Conservation (phyloP, 164 flowering plant species). For the Vitis cinerea region DNA sequence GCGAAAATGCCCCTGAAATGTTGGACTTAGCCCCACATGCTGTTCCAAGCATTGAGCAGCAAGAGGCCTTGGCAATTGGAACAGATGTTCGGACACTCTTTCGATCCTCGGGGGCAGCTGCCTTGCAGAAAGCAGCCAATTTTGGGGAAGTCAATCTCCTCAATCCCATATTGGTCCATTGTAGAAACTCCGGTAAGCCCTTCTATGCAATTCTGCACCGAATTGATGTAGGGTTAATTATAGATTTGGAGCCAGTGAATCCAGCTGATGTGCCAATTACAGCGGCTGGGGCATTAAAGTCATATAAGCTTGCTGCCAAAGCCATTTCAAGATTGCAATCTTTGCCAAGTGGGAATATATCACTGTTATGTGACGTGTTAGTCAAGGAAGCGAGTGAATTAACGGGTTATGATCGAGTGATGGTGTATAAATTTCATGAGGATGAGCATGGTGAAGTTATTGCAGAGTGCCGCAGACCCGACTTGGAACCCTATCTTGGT, state of each 20-base stretch:
- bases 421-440: conserved; percentile 79
- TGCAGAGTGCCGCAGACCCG: conserved; percentile 49
- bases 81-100: conserved; percentile 60
- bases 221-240: conserved; percentile 63
- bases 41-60: conserved; percentile 66
- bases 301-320: conserved; percentile 80
- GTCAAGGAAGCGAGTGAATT: conserved; percentile 65
- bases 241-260: conserved; percentile 77
- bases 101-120: conserved; percentile 50
- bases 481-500: conserved; percentile 70
- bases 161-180: conserved; percentile 65
- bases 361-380: conserved; percentile 58
- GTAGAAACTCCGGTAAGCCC: conserved; percentile 66
- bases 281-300: conserved; percentile 76
- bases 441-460: conserved; percentile 85
- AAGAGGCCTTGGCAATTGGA: conserved; percentile 60
- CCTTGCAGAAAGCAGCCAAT: conserved; percentile 60
- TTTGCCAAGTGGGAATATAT: conserved; percentile 64
- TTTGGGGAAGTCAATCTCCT: conserved; percentile 61
- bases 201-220: conserved; percentile 77
- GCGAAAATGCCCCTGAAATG: conserved; percentile 79
- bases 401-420: conserved; percentile 73
- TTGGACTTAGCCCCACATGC: conserved; percentile 67
- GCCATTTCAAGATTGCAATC: conserved; percentile 75
- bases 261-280: conserved; percentile 65